Conservation (phyloP, 345 rosid species). For the Psidium guajava region DNA sequence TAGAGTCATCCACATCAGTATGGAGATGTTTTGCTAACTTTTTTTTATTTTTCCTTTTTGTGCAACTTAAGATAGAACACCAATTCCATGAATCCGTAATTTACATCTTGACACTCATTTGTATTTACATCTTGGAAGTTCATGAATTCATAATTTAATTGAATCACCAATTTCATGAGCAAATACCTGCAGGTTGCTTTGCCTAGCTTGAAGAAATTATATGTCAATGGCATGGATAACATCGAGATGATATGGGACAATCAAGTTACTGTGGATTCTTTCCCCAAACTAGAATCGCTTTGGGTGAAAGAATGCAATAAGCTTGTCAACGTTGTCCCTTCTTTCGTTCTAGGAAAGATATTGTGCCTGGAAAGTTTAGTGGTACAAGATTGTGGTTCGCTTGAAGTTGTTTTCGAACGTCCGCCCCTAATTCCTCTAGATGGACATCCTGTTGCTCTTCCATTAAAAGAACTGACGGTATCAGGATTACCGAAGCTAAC, state of each 20-base stretch:
- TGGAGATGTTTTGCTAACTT: too few relatives aligned
- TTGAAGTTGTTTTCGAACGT: background rate
- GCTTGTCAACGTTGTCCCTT: accelerated
- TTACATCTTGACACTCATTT: background rate
- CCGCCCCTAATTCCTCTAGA: accelerated
- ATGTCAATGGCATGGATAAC: background rate
- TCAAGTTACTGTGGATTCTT: background rate
- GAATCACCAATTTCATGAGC: background rate
- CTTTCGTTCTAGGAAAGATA: background rate
- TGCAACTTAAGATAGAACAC: background rate
- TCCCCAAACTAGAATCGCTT: background rate
- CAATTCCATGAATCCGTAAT: background rate
- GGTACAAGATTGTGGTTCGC: background rate
- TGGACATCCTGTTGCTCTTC: background rate
- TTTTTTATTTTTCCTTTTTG: background rate
- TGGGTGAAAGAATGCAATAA: accelerated
- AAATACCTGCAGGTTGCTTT: background rate
- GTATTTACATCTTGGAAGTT: background rate
- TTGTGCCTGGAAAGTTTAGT: background rate
- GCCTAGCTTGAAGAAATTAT: background rate
- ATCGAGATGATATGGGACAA: background rate
- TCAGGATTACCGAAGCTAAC: background rate
- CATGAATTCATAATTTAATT: background rate
- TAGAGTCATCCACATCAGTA: too few relatives aligned
- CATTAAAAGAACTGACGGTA: accelerated